phyloP scores from a whole-genome alignment of 2,329 filamentous ascomycete genomes.

The Coniochaeta sp. region DNA sequence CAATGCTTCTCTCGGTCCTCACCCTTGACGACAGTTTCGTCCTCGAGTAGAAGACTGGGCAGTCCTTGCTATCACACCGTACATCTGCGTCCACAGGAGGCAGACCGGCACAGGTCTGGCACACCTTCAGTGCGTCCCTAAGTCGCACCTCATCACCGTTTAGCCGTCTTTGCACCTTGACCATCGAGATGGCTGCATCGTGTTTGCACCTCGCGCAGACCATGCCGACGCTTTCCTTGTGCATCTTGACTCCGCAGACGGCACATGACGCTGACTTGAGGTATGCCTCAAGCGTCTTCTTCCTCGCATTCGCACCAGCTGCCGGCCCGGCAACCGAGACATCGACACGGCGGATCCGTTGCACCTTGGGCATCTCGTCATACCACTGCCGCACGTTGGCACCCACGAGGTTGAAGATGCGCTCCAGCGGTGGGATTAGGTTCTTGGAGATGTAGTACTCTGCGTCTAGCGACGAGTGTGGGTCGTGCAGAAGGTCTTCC shows the following conservation, averaged over 20 bases:
- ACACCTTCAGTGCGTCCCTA: conserved; percentile 61
- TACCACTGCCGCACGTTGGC: conserved; percentile 90
- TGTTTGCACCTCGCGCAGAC: conserved; percentile 54
- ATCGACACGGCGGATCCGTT: conserved; percentile 62
- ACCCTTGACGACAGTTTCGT: conserved; percentile 52
- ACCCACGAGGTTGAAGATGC: conserved; percentile 93
- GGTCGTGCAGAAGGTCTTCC: conserved; percentile 69
- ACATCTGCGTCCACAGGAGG: conserved; percentile 65
- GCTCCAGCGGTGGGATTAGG: conserved; percentile 85
- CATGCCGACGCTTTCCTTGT: conserved; percentile 17
- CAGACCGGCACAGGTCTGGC: conserved; percentile 71
- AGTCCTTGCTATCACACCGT: conserved; percentile 85
- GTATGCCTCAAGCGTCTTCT: conserved; percentile 87
- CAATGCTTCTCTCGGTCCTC: conserved; percentile 28
- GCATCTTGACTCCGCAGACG: conserved; percentile 59
- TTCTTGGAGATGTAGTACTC: conserved; percentile 98
- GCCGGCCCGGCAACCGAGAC: conserved; percentile 16
- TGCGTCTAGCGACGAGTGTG: conserved; percentile 75
- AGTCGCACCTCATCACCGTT: conserved; percentile 56
- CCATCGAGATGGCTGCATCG: conserved; percentile 52
- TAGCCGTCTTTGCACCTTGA: conserved; percentile 56
- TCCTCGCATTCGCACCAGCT: conserved; percentile 24
- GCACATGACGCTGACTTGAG: conserved; percentile 75
- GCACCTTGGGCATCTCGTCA: conserved; percentile 91
- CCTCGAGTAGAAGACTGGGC: conserved; percentile 82